A percentile compares a stretch with the other conserved stretches of the same genome.
Evolutionary conservation across 108 stramenopile species (phyloP).

Genomic region (Chaetoceros muelleri): DNA sequence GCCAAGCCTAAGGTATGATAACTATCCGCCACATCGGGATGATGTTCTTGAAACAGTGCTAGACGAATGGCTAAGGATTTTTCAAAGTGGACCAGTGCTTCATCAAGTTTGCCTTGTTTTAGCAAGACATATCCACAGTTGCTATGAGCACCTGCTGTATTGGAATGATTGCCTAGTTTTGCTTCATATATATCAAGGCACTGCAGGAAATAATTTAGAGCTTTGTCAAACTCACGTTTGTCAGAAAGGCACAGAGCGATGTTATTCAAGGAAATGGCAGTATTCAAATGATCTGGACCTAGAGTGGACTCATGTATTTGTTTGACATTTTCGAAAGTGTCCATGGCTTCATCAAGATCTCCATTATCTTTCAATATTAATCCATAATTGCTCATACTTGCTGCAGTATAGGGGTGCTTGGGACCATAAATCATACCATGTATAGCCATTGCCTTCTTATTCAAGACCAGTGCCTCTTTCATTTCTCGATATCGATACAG

Average conservation of each 20-base stretch:
- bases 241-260: slow-evolving; percentile 5
- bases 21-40: slow-evolving; percentile 25
- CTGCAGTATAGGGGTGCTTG: slow-evolving; percentile 16
- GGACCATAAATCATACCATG: slow-evolving; percentile 13
- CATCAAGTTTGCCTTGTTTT: neutral
- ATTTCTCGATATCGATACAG: neutral
- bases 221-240: slow-evolving; percentile 12
- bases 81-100: slow-evolving; percentile 9
- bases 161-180: slow-evolving; percentile 19
- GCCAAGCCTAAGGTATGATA: slow-evolving; percentile 8
- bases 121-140: slow-evolving; percentile 10
- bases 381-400: slow-evolving; percentile 12
- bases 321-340: slow-evolving; percentile 16
- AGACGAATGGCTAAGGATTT: slow-evolving; percentile 19
- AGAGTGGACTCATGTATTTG: slow-evolving; percentile 13
- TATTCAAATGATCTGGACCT: slow-evolving; percentile 23
- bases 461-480: neutral
- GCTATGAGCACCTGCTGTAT: slow-evolving; percentile 7
- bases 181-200: slow-evolving; percentile 14
- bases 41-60: slow-evolving; percentile 11
- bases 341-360: slow-evolving; percentile 10
- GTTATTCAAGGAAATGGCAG: slow-evolving; percentile 14
- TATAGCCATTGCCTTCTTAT: slow-evolving; percentile 15
- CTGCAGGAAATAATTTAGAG: slow-evolving; percentile 16
- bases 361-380: slow-evolving; percentile 8